Percentiles rank a stretch among this genome's conserved stretches.
These are phyloP conservation scores for Metarhizium brunneum DNA, from an alignment of 2,329 filamentous ascomycete genomes.

Conservation along the genomic window DNA sequence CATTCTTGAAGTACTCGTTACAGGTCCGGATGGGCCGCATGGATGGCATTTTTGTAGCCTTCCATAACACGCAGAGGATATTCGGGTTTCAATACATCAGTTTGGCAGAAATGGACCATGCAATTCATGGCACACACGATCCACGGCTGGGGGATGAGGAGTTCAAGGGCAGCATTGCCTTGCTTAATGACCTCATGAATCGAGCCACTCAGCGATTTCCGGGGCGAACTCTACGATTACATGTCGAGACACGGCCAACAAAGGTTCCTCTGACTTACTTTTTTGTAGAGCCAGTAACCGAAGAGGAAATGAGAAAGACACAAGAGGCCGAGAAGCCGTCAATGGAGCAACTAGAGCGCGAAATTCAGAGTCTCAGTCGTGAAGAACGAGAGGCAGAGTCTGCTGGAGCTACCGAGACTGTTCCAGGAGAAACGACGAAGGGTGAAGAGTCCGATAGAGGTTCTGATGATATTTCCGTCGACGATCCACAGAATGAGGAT, in stretches of 20 bases:
- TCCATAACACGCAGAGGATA: constrained; percentile 87
- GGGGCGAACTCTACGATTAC: constrained; percentile 63
- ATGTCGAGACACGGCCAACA: constrained; percentile 66
- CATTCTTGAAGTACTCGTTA: constrained; percentile 92
- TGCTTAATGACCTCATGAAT: constrained; percentile 74
- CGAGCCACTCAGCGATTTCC: constrained; percentile 69
- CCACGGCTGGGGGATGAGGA: constrained; percentile 66
- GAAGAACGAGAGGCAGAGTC: constrained; percentile 18
- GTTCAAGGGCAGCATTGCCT: constrained; percentile 69
- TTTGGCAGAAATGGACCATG: constrained; percentile 77
- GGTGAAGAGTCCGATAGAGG: constrained; percentile 14
- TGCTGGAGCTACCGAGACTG: constrained; percentile 8
- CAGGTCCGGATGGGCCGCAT: constrained; percentile 96
- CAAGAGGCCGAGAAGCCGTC: constrained; percentile 58
- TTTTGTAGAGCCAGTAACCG: constrained; percentile 75
- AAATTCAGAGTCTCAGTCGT: constrained; percentile 43
- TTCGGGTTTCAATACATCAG: constrained; percentile 97
- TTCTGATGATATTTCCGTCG: constrained; percentile 9
- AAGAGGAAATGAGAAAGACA: constrained; percentile 62
- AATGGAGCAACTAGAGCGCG: constrained; percentile 59
- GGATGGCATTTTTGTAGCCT: constrained; percentile 97
- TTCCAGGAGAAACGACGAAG: constrained; percentile 11
- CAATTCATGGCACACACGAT: constrained; percentile 71
- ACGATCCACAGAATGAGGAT: constrained; percentile 21
- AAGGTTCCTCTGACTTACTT: constrained; percentile 68